Conservation (phyloP, 371 early-diverging fungal species). For the Lichtheimia hyalospora region DNA sequence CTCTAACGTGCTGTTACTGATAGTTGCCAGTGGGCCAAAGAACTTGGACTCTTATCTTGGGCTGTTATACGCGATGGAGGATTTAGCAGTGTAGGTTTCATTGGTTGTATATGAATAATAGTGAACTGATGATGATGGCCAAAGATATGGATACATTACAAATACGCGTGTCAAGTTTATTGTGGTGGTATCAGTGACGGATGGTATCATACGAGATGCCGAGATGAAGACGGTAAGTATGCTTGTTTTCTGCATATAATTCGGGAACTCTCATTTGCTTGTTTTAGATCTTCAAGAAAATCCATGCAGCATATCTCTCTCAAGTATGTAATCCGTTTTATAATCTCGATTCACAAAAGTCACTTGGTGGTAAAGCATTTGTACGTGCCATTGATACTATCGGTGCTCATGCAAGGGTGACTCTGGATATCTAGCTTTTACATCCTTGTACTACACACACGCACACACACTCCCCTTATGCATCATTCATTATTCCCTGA, state of each 20-base stretch:
- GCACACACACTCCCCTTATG: background rate
- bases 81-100: constrained; percentile 70
- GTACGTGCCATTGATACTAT: constrained; percentile 59
- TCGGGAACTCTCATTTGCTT: background rate
- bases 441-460: no score
- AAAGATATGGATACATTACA: constrained; percentile 82
- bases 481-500: no score
- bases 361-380: constrained; percentile 59
- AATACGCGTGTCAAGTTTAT: constrained; percentile 85
- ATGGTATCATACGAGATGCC: constrained; percentile 74
- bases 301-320: constrained; percentile 78
- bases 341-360: constrained; percentile 58
- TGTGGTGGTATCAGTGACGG: constrained; percentile 73
- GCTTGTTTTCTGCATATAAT: background rate
- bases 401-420: constrained; percentile 32
- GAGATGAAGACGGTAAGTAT: constrained; percentile 77
- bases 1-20: background rate
- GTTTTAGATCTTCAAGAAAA: constrained; percentile 70
- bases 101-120: constrained; percentile 73
- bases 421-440: constrained; percentile 10
- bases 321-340: constrained; percentile 86
- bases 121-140: constrained; percentile 78
- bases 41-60: constrained; percentile 80
- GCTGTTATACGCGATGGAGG: constrained; percentile 83
- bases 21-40: constrained; percentile 62